These are phyloP conservation scores for Musa schizocarpa DNA, from an alignment of 176 grass and related monocot genomes.

Conservation along the genomic window DNA sequence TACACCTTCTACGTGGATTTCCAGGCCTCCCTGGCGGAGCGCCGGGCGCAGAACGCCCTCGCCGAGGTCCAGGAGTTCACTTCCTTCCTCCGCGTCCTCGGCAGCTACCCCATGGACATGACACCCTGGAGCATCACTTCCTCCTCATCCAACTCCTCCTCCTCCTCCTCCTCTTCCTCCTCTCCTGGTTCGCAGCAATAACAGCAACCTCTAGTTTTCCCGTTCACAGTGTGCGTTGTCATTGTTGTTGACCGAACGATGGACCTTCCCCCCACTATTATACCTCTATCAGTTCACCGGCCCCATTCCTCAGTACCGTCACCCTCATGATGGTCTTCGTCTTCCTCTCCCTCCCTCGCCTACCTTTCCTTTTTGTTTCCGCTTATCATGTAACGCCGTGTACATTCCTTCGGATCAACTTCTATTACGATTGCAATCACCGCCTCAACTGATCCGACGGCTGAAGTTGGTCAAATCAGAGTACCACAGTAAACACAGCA, in stretches of 20 bases:
- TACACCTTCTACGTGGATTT: slow-evolving; percentile 4
- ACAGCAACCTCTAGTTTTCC: slow-evolving; percentile 10
- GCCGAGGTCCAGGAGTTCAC: slow-evolving; percentile 2
- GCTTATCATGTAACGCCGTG: too few species aligned
- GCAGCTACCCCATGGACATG: slow-evolving; percentile 8
- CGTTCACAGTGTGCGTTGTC: background rate
- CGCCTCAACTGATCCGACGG: too few species aligned
- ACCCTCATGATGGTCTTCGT: too few species aligned
- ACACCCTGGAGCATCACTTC: background rate
- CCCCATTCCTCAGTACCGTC: too few species aligned
- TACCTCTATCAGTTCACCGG: too few species aligned
- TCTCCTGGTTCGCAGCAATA: background rate
- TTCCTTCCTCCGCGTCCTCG: slow-evolving; percentile 6
- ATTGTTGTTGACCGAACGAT: background rate
- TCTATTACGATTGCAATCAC: too few species aligned
- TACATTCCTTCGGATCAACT: too few species aligned
- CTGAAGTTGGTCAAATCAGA: too few species aligned
- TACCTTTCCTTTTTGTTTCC: too few species aligned
- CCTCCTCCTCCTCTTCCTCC: background rate
- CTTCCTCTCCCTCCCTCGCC: too few species aligned
- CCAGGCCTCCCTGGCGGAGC: background rate
- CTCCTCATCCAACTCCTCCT: slow-evolving; percentile 8
- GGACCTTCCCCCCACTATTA: too few species aligned
- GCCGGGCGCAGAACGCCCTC: background rate
- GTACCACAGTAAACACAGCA: too few species aligned